Evolutionary conservation across 164 flowering plant genomes (phyloP).

Genomic region (Dillenia suffruticosa): DNA sequence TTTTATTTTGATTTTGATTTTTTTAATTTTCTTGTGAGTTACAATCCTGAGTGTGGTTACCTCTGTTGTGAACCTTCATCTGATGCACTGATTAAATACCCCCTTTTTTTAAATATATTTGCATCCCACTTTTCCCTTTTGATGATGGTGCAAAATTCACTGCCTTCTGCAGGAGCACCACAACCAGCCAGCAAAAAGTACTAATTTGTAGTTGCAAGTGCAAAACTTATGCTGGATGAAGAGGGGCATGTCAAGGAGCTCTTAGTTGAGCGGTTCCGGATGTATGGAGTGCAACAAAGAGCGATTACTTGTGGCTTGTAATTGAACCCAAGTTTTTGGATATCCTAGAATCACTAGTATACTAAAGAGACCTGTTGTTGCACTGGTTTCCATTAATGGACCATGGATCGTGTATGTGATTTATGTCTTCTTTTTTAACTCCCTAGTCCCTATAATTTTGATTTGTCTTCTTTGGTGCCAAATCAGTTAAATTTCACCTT

Average conservation of each 20-base stretch:
- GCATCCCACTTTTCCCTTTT: too few species aligned
- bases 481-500: background rate
- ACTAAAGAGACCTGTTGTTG: slow-evolving; percentile 85
- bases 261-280: slow-evolving; percentile 62
- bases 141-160: too few species aligned
- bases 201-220: slow-evolving; percentile 85
- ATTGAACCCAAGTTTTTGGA: slow-evolving; percentile 94
- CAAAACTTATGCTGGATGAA: slow-evolving; percentile 94
- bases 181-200: slow-evolving; percentile 32
- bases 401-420: slow-evolving; percentile 84
- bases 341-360: slow-evolving; percentile 71
- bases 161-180: too few species aligned
- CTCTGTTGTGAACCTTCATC: too few species aligned
- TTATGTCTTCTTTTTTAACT: background rate
- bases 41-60: too few species aligned
- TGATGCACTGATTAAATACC: too few species aligned
- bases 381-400: slow-evolving; percentile 84
- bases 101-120: too few species aligned
- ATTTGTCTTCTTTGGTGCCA: too few species aligned
- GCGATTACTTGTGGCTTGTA: slow-evolving; percentile 86
- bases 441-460: background rate
- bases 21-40: too few species aligned
- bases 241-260: slow-evolving; percentile 95
- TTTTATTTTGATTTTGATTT: too few species aligned
- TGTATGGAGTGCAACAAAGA: slow-evolving; percentile 55